A percentile compares a stretch with the other conserved stretches of the same genome.
Evolutionary conservation across 2,329 filamentous ascomycete species (phyloP).

Genomic region (Cryphonectria radicalis): DNA sequence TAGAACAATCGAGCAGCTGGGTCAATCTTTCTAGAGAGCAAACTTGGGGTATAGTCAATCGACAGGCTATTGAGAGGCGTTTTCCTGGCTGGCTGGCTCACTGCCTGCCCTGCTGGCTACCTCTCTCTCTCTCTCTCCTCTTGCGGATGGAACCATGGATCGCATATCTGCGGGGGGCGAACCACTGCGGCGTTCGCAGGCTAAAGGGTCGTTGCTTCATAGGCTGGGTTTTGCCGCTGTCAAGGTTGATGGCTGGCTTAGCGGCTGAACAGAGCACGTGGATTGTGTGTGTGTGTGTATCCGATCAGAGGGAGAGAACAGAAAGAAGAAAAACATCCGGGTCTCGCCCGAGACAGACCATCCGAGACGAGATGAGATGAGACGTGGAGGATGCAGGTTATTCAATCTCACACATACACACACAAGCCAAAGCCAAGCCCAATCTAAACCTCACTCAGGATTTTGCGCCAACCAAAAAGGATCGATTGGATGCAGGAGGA

Average conservation of each 20-base stretch:
- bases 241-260: slow-evolving; percentile 16
- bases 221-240: slow-evolving; percentile 10
- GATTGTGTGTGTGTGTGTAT: neutral
- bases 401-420: neutral
- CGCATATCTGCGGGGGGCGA: neutral
- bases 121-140: neutral
- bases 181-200: neutral
- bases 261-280: slow-evolving; percentile 14
- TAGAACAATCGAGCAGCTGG: neutral
- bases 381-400: neutral
- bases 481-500: too few relatives aligned
- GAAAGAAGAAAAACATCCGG: neutral
- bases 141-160: neutral
- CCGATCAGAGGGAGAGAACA: neutral
- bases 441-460: too few relatives aligned
- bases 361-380: neutral
- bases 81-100: neutral
- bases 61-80: neutral
- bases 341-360: neutral
- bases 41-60: neutral
- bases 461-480: too few relatives aligned
- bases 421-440: too few relatives aligned
- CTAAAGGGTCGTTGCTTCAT: neutral
- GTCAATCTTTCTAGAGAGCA: neutral
- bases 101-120: neutral